Base-by-base conservation (phyloP, 2,329 filamentous ascomycete genomes). In the Plenodomus tracheiphilus region DNA sequence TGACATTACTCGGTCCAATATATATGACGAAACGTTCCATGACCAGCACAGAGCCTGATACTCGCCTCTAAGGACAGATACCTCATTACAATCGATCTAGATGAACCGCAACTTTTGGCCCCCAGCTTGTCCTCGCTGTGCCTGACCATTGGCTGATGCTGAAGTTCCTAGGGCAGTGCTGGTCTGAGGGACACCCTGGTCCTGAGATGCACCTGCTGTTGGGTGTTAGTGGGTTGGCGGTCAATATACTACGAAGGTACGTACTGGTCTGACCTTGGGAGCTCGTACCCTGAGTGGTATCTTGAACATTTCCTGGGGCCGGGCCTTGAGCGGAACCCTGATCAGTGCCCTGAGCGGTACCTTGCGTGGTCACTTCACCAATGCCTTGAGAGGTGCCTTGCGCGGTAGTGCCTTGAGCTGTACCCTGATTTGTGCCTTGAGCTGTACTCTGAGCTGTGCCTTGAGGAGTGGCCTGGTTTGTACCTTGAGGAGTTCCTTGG, bases 1-100 rank as follows among this genome's bases (percentile, higher is more conserved):
- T 15, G 4, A 32, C 28, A 32, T 32, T 32, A 15, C 28, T 15
- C 28, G 15, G 28, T 4, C 9, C 8, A 32, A 32, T 32, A 32
- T 4, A 6, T 11, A 4, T 25, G 30, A 45, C 36, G 20, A 25
- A 21, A 22, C 36, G 41, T 30, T 42, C 39, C 39, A 39, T 45
- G 45, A 42, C 49, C 49, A 45, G 49, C 49, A 51, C 49, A 45
- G 47, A 15, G 19, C 41, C 43, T 4, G 4, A 8, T 11, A 32
- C 11, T 32, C 28, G 22, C 5, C 22, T 25, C 10, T 10, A 5
- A 6, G 6, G 6, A 25, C 10, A 5, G 10, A 5, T 25, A 10
- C 22, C n/a, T 25, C 22, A 25, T 25, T 5, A 25, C 22, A 25
- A 5, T 21, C 39, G 34, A 20, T 35, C 42, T 13, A 13, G 18